Evolutionary conservation across 2,329 filamentous ascomycete species (phyloP), one percentile per base, ranked within the genome.

Genomic region (Penicillium capsulatum): DNA sequence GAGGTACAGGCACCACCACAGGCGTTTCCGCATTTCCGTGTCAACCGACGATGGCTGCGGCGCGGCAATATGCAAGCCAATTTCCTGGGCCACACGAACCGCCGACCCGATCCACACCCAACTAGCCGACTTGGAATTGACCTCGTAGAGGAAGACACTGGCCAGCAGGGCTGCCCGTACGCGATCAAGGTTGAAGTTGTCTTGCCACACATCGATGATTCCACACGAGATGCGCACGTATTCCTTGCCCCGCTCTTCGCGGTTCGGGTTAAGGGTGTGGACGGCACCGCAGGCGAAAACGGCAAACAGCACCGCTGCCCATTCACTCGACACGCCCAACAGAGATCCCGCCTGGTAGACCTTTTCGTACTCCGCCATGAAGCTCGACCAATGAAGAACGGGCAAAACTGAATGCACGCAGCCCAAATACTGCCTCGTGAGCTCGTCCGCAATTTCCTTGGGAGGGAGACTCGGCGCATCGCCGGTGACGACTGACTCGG

Each of bases 1-100:
- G 31, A 88, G 80, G 65, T 97, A 97, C 40, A 95, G 79, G 10
- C 86, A 81, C 89, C 92, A 98, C 91, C 91, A 98, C 2, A 92
- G 79, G 39, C 90, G 77, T 45, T 86, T 80, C 38, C 90, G 80
- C 80, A 91, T 89, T 64, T 97, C 91, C 8, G 79, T 79, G 55
- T 95, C 89, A 10, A 94, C 71, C 1, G 81, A 74, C 2, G 84
- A 76, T 75, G 83, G 88, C 1, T 81, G 75, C 0, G 83, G 83
- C 1, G 79, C 78, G 54, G 94, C 86, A 5, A 78, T 71, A 55
- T 96, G 83, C 7, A 97, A 71, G 0, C 86, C 86, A 31, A 96
- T 73, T 50, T 92, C 86, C 60, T 97, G 91, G 0, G 84, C 85
- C 36, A 85, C 81, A 34, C 86, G 77, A 15, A 94, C 81, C 0